A percentile compares a stretch with the other conserved stretches of the same genome.
phyloP scores from a whole-genome alignment of 257 asterid species.

The Solanum phureja region DNA sequence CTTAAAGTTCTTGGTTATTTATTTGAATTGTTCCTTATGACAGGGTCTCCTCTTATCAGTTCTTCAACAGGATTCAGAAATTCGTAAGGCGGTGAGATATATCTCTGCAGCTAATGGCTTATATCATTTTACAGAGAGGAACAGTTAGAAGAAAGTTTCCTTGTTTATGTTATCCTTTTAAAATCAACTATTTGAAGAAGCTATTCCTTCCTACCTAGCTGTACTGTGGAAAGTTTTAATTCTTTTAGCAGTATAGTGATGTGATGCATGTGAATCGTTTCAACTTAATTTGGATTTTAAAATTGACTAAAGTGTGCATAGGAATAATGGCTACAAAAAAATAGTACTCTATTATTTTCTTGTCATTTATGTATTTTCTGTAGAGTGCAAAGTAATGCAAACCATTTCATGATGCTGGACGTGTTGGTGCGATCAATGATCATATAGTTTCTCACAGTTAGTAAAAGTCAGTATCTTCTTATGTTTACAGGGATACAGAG shows the following conservation, averaged over 20 bases:
- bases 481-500: constrained; percentile 58
- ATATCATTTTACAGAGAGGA: not conserved
- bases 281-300: not conserved
- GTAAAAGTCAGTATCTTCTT: not conserved
- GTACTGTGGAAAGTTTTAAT: not conserved
- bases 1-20: not conserved
- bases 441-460: not conserved
- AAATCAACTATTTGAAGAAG: not conserved
- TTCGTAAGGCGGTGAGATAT: constrained; percentile 78
- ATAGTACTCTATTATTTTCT: not conserved
- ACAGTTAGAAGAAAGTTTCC: not conserved
- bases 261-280: not conserved
- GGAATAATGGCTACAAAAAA: not conserved
- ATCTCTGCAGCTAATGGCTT: constrained; percentile 1
- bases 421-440: not conserved
- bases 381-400: not conserved
- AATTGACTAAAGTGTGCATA: not conserved
- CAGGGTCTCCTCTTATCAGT: constrained; percentile 83
- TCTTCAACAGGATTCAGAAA: constrained; percentile 87
- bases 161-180: not conserved
- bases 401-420: not conserved
- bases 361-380: not conserved
- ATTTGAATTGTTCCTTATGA: constrained; percentile 9
- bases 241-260: not conserved
- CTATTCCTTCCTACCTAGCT: not conserved